A percentile compares a stretch with the other conserved stretches of the same genome.
phyloP scores from a whole-genome alignment of 2,329 filamentous ascomycete genomes.

The Fusarium oxysporum region DNA sequence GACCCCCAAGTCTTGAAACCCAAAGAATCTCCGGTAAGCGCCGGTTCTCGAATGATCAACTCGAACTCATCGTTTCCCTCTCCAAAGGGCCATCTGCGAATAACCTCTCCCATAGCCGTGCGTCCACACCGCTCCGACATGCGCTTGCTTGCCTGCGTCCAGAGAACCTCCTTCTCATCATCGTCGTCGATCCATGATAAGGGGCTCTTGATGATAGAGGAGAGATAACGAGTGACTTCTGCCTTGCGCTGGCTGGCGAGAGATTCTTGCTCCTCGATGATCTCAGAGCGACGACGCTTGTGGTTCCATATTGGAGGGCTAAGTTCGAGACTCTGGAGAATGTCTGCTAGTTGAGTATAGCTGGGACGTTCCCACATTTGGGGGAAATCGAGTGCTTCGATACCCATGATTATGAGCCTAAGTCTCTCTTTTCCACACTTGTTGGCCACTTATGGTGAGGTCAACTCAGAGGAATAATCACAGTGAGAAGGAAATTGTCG shows the following conservation, averaged over 20 bases:
- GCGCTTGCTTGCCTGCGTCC: conserved; percentile 82
- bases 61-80: conserved; percentile 61
- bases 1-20: conserved; percentile 97
- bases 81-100: conserved; percentile 65
- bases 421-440: neutral
- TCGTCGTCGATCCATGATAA: conserved; percentile 77
- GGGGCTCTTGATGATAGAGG: conserved; percentile 73
- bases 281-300: conserved; percentile 55
- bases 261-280: conserved; percentile 56
- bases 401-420: conserved; percentile 42
- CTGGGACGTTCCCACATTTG: conserved; percentile 83
- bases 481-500: conserved; percentile 3
- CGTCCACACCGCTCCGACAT: conserved; percentile 89
- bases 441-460: neutral
- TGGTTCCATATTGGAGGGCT: conserved; percentile 76
- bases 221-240: conserved; percentile 74
- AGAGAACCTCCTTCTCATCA: conserved; percentile 74
- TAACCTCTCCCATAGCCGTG: conserved; percentile 67
- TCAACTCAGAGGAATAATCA: neutral
- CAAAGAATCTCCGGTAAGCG: conserved; percentile 86
- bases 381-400: conserved; percentile 72
- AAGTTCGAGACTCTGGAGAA: conserved; percentile 74
- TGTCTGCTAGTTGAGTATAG: conserved; percentile 70
- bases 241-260: conserved; percentile 56
- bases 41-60: conserved; percentile 84